These are phyloP conservation scores for Elymus sibiricus DNA, from an alignment of 176 grass and related monocot genomes.

Conservation along the genomic window DNA sequence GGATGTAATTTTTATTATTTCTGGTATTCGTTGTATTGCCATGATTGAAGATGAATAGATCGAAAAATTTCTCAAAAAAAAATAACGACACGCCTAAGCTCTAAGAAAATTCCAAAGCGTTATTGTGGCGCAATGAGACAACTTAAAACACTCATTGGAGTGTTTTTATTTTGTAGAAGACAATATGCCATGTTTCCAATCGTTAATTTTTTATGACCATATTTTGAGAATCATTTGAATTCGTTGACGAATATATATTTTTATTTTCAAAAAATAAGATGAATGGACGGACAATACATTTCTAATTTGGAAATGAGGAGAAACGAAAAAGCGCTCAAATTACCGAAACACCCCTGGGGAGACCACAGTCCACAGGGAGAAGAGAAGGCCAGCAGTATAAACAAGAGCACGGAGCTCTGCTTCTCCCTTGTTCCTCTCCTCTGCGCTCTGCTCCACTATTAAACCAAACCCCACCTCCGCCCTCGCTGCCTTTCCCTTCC, in stretches of 20 bases:
- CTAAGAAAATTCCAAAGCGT: neutral
- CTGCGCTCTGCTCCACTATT: conserved; percentile 14
- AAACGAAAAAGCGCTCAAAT: neutral
- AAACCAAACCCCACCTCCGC: conserved; percentile 35
- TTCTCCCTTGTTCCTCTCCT: neutral
- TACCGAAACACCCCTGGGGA: neutral
- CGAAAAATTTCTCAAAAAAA: no score
- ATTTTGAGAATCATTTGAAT: no score
- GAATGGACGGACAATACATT: neutral
- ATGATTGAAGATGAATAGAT: no score
- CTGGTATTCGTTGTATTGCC: no score
- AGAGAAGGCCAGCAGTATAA: conserved; percentile 3
- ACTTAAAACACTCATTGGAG: no score
- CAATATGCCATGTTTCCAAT: no score
- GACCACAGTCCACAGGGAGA: neutral
- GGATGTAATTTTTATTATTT: no score
- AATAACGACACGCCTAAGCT: neutral
- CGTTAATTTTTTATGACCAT: no score
- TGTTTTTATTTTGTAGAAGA: no score
- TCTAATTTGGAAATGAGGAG: neutral
- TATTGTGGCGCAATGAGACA: no score
- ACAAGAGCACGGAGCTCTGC: neutral
- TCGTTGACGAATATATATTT: no score
- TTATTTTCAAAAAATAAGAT: no score
- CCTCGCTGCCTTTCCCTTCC: conserved; percentile 33